Percentiles rank a stretch among this genome's conserved stretches.
phyloP scores from a whole-genome alignment of 352 stramenopile species.

The Globisporangium sylvaticum region DNA sequence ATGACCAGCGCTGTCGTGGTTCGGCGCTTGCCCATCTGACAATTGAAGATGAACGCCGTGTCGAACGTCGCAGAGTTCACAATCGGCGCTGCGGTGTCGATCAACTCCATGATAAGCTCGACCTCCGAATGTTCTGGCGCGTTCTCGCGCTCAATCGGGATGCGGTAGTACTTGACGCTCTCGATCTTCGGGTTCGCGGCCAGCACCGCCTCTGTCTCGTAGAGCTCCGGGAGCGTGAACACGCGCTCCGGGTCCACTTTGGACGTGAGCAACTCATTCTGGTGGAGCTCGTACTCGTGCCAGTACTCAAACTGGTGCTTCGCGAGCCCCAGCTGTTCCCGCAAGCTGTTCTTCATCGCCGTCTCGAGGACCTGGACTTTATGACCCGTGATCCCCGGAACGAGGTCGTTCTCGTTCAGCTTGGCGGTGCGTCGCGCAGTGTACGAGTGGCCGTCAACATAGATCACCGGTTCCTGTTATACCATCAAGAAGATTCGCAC shows the following conservation, averaged over 20 bases:
- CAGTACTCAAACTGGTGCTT: constrained; percentile 76
- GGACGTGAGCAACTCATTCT: constrained; percentile 55
- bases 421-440: constrained; percentile 69
- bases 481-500: neutral
- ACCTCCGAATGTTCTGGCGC: constrained; percentile 73
- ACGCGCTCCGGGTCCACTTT: constrained; percentile 43
- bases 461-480: constrained; percentile 70
- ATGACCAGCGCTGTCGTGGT: constrained; percentile 80
- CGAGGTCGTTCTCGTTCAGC: constrained; percentile 81
- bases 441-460: constrained; percentile 69
- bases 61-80: constrained; percentile 20
- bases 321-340: constrained; percentile 49
- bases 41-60: constrained; percentile 88
- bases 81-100: constrained; percentile 27
- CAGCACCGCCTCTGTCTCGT: constrained; percentile 36
- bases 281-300: constrained; percentile 57
- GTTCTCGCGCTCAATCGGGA: constrained; percentile 81
- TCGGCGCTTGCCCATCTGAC: constrained; percentile 82
- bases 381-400: constrained; percentile 77
- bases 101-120: constrained; percentile 60
- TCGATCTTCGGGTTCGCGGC: constrained; percentile 34
- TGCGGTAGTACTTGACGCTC: constrained; percentile 58
- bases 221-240: constrained; percentile 66
- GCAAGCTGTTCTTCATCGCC: constrained; percentile 74
- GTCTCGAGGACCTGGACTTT: constrained; percentile 79